Percentiles rank a stretch among this genome's conserved stretches.
Evolutionary conservation across 257 asterid species (phyloP).

Genomic region (Ilex aquifolium): DNA sequence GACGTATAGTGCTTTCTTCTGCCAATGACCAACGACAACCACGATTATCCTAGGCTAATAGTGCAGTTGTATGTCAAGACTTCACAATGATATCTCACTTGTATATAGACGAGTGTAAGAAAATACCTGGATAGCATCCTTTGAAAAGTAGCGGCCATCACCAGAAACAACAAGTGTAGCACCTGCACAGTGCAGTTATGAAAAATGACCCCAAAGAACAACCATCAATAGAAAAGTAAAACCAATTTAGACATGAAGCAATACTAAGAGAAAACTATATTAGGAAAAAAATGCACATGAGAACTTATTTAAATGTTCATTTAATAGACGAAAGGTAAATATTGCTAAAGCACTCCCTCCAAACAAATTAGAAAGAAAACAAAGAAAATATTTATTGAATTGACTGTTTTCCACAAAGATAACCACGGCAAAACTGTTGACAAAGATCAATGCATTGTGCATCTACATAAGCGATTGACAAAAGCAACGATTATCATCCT

Average conservation of each 20-base stretch:
- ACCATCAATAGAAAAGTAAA: not conserved
- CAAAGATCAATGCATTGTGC: no score
- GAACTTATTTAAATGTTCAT: not conserved
- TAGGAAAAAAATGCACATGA: not conserved
- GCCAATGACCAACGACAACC: not conserved
- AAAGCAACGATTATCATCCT: no score
- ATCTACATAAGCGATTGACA: no score
- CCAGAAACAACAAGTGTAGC: constrained; percentile 98
- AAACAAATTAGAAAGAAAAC: not conserved
- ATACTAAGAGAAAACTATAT: not conserved
- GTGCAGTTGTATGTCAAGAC: no score
- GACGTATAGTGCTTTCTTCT: not conserved
- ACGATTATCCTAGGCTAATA: no score
- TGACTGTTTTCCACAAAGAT: no score
- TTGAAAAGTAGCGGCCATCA: constrained; percentile 94
- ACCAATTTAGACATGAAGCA: no score
- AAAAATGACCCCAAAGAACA: not conserved
- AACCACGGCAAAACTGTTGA: no score
- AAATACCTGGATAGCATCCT: constrained; percentile 85
- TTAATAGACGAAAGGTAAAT: not conserved
- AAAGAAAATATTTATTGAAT: no score
- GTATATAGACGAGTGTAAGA: constrained; percentile 2
- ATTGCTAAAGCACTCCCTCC: not conserved
- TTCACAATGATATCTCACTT: constrained; percentile 2
- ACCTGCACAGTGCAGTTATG: constrained; percentile 33